Percentiles rank a stretch among this genome's conserved stretches.
Evolutionary conservation across 352 stramenopile species (phyloP).

Genomic region (Peronosclerospora sorghi): DNA sequence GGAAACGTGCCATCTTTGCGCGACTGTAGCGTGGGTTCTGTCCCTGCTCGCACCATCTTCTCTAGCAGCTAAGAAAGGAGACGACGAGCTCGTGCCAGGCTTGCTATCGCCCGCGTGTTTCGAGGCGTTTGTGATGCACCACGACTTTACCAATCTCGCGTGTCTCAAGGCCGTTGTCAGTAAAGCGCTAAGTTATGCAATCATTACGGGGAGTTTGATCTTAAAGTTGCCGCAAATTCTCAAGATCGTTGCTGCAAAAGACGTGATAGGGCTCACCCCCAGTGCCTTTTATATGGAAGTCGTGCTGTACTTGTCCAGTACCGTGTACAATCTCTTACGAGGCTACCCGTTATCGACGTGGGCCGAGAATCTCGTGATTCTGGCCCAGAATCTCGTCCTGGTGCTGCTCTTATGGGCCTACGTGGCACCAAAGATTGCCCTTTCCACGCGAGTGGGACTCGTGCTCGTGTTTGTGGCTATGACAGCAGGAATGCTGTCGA

Average conservation of each 20-base stretch:
- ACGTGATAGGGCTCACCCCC: conserved; percentile 77
- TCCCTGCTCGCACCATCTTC: too few relatives aligned
- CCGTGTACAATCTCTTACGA: conserved; percentile 76
- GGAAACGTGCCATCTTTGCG: too few relatives aligned
- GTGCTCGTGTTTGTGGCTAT: conserved; percentile 37
- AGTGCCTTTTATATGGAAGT: conserved; percentile 86
- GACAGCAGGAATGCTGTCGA: conserved; percentile 42
- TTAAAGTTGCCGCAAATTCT: conserved; percentile 86
- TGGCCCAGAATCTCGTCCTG: conserved; percentile 77
- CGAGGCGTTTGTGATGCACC: conserved; percentile 64
- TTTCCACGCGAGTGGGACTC: conserved; percentile 36
- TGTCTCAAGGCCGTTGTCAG: conserved; percentile 79
- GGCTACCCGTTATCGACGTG: conserved; percentile 81
- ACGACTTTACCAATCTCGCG: conserved; percentile 72
- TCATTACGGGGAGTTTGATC: conserved; percentile 77
- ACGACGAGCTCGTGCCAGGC: conserved; percentile 49
- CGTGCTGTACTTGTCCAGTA: conserved; percentile 68
- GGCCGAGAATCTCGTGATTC: conserved; percentile 78
- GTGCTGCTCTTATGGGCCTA: conserved; percentile 75
- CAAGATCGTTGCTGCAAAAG: conserved; percentile 72
- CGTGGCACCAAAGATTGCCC: conserved; percentile 43
- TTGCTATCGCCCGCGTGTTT: conserved; percentile 72
- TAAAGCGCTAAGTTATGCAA: conserved; percentile 79
- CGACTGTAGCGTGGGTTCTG: too few relatives aligned
- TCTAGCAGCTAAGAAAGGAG: conserved; percentile 6